phyloP scores from a whole-genome alignment of 257 asterid genomes.

The Rehmannia glutinosa region DNA sequence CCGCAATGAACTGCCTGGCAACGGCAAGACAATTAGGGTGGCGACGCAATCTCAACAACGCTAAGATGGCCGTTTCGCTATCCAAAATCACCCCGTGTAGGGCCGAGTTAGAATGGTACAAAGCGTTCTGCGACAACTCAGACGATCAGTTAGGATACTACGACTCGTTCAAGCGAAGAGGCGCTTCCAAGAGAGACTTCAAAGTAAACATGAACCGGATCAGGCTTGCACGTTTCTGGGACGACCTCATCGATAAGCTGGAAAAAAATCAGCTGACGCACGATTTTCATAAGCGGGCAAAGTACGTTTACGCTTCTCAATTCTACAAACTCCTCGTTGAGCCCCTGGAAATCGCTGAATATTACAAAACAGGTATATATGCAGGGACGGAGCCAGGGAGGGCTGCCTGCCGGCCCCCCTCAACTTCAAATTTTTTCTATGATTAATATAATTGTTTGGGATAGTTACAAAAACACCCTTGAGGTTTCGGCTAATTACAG shows the following conservation, averaged over 20 bases:
- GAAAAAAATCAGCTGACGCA: conserved; percentile 54
- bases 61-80: conserved; percentile 49
- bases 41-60: conserved; percentile 55
- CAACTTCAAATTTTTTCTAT: too few relatives aligned
- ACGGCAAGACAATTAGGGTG: conserved; percentile 53
- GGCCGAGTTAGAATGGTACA: conserved; percentile 67
- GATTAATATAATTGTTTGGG: too few relatives aligned
- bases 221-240: conserved; percentile 54
- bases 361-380: conserved; percentile 38
- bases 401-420: too few relatives aligned
- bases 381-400: too few relatives aligned
- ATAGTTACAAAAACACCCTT: too few relatives aligned
- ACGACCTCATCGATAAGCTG: conserved; percentile 42
- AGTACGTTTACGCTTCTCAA: conserved; percentile 59
- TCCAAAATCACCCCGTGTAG: conserved; percentile 51
- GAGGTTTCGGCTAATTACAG: too few relatives aligned
- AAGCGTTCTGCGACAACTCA: conserved; percentile 47
- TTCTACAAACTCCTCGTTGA: conserved; percentile 70
- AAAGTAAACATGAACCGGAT: conserved; percentile 53
- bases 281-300: conserved; percentile 50
- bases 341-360: conserved; percentile 77
- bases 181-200: conserved; percentile 45
- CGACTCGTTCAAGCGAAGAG: conserved; percentile 57
- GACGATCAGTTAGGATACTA: conserved; percentile 61
- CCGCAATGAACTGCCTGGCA: conserved; percentile 42